These are phyloP conservation scores for Penicillium roqueforti DNA, from an alignment of 495 filamentous ascomycete species.

Conservation along the genomic window DNA sequence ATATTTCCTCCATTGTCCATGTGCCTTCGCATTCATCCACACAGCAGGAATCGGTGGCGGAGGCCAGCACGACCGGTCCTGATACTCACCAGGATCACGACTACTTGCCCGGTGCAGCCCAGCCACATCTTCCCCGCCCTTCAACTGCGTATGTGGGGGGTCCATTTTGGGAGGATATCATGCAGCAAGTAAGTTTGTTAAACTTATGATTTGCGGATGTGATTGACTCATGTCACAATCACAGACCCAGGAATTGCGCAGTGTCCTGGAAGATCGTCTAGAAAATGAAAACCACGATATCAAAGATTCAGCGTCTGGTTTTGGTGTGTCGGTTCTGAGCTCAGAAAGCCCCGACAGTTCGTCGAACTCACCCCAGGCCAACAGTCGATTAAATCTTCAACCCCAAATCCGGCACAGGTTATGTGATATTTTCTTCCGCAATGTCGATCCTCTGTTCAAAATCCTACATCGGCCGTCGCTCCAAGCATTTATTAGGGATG, in stretches of 20 bases:
- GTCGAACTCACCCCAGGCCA: constrained; percentile 10
- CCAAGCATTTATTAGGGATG: constrained; percentile 26
- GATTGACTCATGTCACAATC: neutral
- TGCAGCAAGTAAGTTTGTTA: constrained; percentile 27
- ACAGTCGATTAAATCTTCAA: constrained; percentile 4
- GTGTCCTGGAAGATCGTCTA: constrained; percentile 21
- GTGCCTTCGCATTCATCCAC: too few species aligned
- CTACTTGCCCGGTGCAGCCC: neutral
- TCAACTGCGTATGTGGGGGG: constrained; percentile 21
- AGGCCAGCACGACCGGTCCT: constrained; percentile 5
- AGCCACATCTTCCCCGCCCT: constrained; percentile 16
- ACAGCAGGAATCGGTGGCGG: neutral
- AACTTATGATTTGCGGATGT: neutral
- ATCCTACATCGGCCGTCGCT: constrained; percentile 38
- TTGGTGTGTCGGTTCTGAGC: constrained; percentile 16
- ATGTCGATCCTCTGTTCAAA: constrained; percentile 41
- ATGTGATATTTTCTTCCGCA: constrained; percentile 31
- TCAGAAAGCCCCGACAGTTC: constrained; percentile 21
- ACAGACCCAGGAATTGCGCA: constrained; percentile 23
- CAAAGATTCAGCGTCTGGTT: constrained; percentile 3
- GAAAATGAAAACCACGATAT: constrained; percentile 15
- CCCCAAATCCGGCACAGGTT: constrained; percentile 17
- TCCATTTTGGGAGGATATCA: constrained; percentile 35
- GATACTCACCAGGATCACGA: constrained; percentile 12
- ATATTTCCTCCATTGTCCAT: neutral